A percentile compares a stretch with the other conserved stretches of the same genome.
These are phyloP conservation scores for Lodderomyces metapsilosis DNA, from an alignment of 1,139 yeast genomes.

Conservation along the genomic window DNA sequence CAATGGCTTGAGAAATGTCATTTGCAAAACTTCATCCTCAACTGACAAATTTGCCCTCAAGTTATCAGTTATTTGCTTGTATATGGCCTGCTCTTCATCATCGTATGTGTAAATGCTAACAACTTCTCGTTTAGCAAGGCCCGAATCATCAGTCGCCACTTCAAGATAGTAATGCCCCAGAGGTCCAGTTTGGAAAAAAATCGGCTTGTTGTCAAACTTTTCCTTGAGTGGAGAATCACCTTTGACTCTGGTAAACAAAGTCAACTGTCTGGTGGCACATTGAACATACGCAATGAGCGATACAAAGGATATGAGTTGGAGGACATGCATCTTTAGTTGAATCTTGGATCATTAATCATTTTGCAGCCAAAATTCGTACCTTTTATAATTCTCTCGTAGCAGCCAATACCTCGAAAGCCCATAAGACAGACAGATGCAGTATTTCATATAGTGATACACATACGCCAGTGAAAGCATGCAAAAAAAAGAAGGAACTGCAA, in stretches of 20 bases:
- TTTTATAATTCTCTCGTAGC: neutral
- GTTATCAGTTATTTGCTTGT: neutral
- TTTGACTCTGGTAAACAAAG: conserved; percentile 1
- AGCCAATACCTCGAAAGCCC: too few species aligned
- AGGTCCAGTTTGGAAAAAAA: neutral
- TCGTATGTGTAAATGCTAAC: conserved; percentile 1
- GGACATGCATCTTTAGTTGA: neutral
- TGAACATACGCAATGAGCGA: neutral
- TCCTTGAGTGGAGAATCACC: neutral
- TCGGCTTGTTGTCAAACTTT: conserved; percentile 1
- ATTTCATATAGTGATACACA: too few species aligned
- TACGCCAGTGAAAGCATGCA: too few species aligned
- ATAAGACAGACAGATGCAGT: too few species aligned
- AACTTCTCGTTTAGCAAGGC: neutral
- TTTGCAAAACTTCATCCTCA: conserved; percentile 4
- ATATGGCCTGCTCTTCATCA: conserved; percentile 5
- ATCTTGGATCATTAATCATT: neutral
- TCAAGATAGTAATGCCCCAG: neutral
- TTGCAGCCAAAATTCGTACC: neutral
- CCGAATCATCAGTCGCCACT: neutral
- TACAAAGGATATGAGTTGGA: neutral
- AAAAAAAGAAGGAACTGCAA: too few species aligned
- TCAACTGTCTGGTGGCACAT: neutral
- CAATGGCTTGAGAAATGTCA: conserved; percentile 5
- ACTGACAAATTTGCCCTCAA: conserved; percentile 2